These are phyloP conservation scores for Linanthus parryae DNA, from an alignment of 148 eudicot genomes.

Conservation along the genomic window DNA sequence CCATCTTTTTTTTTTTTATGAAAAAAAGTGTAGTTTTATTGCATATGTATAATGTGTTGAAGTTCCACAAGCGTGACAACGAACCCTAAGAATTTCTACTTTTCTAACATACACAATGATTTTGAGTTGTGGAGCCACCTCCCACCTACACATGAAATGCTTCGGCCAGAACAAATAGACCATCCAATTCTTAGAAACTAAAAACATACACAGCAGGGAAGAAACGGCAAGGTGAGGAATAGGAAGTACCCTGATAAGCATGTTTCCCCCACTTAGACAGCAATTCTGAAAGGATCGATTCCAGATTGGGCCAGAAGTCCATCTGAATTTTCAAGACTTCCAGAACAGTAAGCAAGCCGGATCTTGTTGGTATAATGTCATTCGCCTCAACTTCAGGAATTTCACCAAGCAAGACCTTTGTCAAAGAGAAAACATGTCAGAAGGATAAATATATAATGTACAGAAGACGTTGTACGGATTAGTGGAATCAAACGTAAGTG, in stretches of 20 bases:
- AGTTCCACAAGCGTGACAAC: too few species aligned
- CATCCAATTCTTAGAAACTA: neutral
- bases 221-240: slow-evolving; percentile 20
- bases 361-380: slow-evolving; percentile 42
- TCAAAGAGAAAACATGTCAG: slow-evolving; percentile 6
- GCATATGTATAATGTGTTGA: neutral
- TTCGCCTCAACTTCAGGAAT: slow-evolving; percentile 36
- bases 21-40: neutral
- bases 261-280: slow-evolving; percentile 55
- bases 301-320: slow-evolving; percentile 65
- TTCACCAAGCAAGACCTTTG: slow-evolving; percentile 92
- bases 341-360: slow-evolving; percentile 63
- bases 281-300: slow-evolving; percentile 32
- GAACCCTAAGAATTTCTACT: neutral
- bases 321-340: slow-evolving; percentile 71
- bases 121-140: too few species aligned
- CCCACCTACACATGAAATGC: neutral
- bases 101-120: too few species aligned
- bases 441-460: neutral
- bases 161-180: neutral
- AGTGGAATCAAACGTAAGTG: neutral
- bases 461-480: neutral
- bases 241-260: slow-evolving; percentile 40
- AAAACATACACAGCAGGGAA: neutral
- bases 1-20: too few species aligned